These are phyloP conservation scores for Aspergillus felis DNA, from an alignment of 2,329 filamentous ascomycete genomes.

Conservation along the genomic window DNA sequence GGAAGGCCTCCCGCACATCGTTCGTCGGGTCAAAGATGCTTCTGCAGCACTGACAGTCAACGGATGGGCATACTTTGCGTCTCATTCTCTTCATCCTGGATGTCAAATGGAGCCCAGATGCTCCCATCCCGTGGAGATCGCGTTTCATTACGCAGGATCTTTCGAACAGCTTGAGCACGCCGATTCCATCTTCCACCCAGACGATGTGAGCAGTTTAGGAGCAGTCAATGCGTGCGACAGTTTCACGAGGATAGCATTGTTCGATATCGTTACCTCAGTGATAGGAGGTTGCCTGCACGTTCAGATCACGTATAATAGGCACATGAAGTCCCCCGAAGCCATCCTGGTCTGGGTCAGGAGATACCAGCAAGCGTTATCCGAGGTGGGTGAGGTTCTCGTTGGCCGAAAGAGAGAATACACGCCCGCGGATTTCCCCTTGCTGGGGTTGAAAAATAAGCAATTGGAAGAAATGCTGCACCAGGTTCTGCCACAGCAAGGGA, in stretches of 20 bases:
- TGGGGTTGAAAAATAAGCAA: background rate
- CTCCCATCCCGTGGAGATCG: conserved; percentile 17
- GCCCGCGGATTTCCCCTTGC: conserved; percentile 10
- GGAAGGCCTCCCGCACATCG: background rate
- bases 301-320: conserved; percentile 9
- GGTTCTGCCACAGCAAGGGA: background rate
- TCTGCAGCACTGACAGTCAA: conserved; percentile 32
- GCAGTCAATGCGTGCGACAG: conserved; percentile 1
- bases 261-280: conserved; percentile 9
- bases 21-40: conserved; percentile 32
- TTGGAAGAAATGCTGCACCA: background rate
- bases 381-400: background rate
- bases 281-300: conserved; percentile 6
- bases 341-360: conserved; percentile 8
- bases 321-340: conserved; percentile 5
- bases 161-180: conserved; percentile 14
- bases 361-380: conserved; percentile 4
- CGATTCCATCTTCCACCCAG: conserved; percentile 9
- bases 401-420: background rate
- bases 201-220: background rate
- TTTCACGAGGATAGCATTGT: conserved; percentile 9
- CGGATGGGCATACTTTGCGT: conserved; percentile 39
- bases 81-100: conserved; percentile 28
- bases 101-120: too few relatives aligned
- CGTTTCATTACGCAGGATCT: conserved; percentile 20